phyloP scores from a whole-genome alignment of 2,329 filamentous ascomycete species.

The Curvularia sp. region DNA sequence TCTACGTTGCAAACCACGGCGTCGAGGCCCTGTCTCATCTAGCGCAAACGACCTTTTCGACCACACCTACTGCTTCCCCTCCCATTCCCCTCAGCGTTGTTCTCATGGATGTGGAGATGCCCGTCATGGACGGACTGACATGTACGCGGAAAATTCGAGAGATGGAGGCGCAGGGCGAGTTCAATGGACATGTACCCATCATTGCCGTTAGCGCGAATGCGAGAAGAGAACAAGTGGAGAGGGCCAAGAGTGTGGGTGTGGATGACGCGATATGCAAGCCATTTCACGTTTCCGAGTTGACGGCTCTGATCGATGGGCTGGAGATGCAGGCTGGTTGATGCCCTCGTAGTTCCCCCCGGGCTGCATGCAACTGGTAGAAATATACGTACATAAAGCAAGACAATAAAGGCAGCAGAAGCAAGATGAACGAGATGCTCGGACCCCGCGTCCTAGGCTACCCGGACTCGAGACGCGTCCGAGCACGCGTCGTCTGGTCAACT shows the following conservation, averaged over 20 bases:
- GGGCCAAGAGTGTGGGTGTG: slow-evolving; percentile 32
- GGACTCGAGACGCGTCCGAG: slow-evolving; percentile 17
- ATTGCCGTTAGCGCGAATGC: slow-evolving; percentile 43
- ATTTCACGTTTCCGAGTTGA: slow-evolving; percentile 55
- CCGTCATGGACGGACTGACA: slow-evolving; percentile 41
- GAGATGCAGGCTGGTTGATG: neutral
- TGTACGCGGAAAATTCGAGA: slow-evolving; percentile 29
- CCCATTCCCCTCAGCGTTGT: slow-evolving; percentile 9
- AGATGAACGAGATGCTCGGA: neutral
- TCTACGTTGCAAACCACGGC: slow-evolving; percentile 39
- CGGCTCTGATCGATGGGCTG: slow-evolving; percentile 6
- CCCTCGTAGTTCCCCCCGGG: neutral
- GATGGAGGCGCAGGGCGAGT: slow-evolving; percentile 21
- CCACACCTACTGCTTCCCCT: slow-evolving; percentile 3
- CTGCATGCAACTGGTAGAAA: neutral
- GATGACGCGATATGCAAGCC: slow-evolving; percentile 74
- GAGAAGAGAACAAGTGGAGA: slow-evolving; percentile 36
- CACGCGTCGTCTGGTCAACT: slow-evolving; percentile 22
- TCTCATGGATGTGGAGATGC: slow-evolving; percentile 45
- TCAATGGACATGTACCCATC: slow-evolving; percentile 29
- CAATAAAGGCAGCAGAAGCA: neutral
- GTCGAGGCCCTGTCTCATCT: slow-evolving; percentile 35
- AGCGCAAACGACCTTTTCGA: slow-evolving; percentile 8
- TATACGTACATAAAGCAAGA: neutral
- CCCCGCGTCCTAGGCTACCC: neutral